These are phyloP conservation scores for Fusarium sp. DNA, from an alignment of 2,329 filamentous ascomycete species.

Conservation along the genomic window DNA sequence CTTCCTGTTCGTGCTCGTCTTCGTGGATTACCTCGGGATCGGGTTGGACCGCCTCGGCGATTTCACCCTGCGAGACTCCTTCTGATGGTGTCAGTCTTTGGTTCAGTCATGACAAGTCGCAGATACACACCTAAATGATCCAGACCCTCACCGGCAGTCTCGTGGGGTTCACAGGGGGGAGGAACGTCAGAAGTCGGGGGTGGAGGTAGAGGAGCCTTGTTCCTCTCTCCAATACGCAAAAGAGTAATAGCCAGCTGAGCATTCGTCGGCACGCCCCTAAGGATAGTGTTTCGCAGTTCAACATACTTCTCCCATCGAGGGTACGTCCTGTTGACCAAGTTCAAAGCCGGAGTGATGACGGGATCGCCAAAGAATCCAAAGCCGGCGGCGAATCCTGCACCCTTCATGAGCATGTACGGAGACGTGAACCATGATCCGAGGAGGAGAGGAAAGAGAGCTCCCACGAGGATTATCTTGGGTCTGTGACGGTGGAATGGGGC, in stretches of 20 bases:
- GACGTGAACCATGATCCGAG: slow-evolving; percentile 65
- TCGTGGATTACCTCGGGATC: slow-evolving; percentile 51
- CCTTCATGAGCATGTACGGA: slow-evolving; percentile 73
- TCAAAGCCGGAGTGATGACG: slow-evolving; percentile 70
- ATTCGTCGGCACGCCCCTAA: slow-evolving; percentile 88
- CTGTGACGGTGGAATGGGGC: slow-evolving; percentile 68
- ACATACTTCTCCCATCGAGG: slow-evolving; percentile 82
- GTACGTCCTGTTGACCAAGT: slow-evolving; percentile 69
- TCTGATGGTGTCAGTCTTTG: slow-evolving; percentile 39
- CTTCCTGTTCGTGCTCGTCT: slow-evolving; percentile 58
- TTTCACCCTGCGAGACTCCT: slow-evolving; percentile 71
- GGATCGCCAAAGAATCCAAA: slow-evolving; percentile 86
- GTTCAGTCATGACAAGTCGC: neutral
- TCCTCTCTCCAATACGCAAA: slow-evolving; percentile 83
- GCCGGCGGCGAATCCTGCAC: slow-evolving; percentile 74
- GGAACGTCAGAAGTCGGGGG: slow-evolving; percentile 54
- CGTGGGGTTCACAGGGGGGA: slow-evolving; percentile 55
- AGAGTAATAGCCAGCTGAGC: slow-evolving; percentile 85
- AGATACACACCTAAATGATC: slow-evolving; percentile 50
- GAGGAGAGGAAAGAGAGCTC: slow-evolving; percentile 63
- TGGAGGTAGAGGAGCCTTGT: slow-evolving; percentile 81
- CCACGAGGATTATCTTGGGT: slow-evolving; percentile 67
- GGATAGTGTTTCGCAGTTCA: slow-evolving; percentile 78
- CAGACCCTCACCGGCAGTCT: slow-evolving; percentile 55
- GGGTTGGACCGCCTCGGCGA: slow-evolving; percentile 69